phyloP scores from a whole-genome alignment of 208 protist species.

The Wallacemonas rigidus region DNA sequence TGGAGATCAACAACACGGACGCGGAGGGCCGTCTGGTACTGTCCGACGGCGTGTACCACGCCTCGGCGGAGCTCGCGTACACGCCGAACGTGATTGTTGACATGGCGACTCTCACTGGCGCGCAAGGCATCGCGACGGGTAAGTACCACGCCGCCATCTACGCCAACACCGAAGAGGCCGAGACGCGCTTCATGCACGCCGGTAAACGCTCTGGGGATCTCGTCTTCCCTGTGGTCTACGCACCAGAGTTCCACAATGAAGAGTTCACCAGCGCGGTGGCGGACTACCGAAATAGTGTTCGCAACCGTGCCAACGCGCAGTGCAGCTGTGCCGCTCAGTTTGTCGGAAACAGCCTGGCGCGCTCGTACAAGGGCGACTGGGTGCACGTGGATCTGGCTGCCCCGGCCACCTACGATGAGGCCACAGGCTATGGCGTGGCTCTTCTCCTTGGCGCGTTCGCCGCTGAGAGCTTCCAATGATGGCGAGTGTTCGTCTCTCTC shows the following conservation, averaged over 20 bases:
- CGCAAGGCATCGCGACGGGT: constrained; percentile 86
- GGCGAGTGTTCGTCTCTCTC: not conserved
- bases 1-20: constrained; percentile 94
- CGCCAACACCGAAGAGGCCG: constrained; percentile 67
- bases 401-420: constrained; percentile 64
- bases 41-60: constrained; percentile 90
- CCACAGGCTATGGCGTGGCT: constrained; percentile 78
- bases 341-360: constrained; percentile 63
- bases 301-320: constrained; percentile 66
- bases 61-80: constrained; percentile 68
- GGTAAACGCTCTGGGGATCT: constrained; percentile 76
- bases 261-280: constrained; percentile 78
- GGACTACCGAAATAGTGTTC: constrained; percentile 76
- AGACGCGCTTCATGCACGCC: constrained; percentile 50
- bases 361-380: constrained; percentile 72
- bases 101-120: constrained; percentile 93
- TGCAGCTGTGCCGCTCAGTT: constrained; percentile 86
- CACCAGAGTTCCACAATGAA: constrained; percentile 80
- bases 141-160: constrained; percentile 81
- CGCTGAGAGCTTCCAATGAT: constrained; percentile 15
- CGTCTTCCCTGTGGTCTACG: constrained; percentile 86
- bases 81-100: constrained; percentile 86
- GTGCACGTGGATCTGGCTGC: constrained; percentile 87
- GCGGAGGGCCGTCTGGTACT: constrained; percentile 93
- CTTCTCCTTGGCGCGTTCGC: constrained; percentile 64